phyloP scores from a whole-genome alignment of 768 basidiomycete species.

The Crucibulum laeve region DNA sequence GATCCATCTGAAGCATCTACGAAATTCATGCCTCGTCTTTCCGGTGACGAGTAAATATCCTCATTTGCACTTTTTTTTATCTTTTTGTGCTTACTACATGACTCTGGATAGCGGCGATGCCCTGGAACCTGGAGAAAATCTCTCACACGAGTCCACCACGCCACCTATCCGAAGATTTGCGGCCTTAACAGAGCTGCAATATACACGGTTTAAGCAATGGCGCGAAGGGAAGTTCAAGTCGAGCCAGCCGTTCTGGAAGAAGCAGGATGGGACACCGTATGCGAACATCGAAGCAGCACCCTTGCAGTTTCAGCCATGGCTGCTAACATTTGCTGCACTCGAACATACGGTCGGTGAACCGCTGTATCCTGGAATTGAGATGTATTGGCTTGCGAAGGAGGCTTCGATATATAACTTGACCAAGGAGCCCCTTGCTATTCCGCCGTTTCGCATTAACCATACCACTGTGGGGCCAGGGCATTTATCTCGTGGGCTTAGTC shows the following conservation, averaged over 20 bases:
- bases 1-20: conserved; percentile 11
- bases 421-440: too few relatives aligned
- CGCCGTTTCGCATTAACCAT: conserved; percentile 23
- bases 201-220: conserved; percentile 23
- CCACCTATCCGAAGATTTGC: conserved; percentile 16
- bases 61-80: background rate
- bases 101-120: too few relatives aligned
- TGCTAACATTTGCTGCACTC: conserved; percentile 21
- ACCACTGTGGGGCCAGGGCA: conserved; percentile 18
- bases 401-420: conserved; percentile 14
- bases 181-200: conserved; percentile 23
- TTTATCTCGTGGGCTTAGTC: conserved; percentile 22
- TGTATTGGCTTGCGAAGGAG: conserved; percentile 23
- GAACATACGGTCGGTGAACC: conserved; percentile 25
- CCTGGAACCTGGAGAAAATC: too few relatives aligned
- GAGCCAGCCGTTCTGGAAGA: conserved; percentile 3
- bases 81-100: background rate
- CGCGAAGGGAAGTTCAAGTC: conserved; percentile 16
- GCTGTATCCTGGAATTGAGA: conserved; percentile 29
- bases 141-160: too few relatives aligned
- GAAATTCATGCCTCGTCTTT: conserved; percentile 28
- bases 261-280: too few relatives aligned
- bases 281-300: conserved; percentile 13
- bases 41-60: conserved; percentile 19
- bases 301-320: conserved; percentile 13